Evolutionary conservation across 2,329 filamentous ascomycete genomes (phyloP), one percentile per base, ranked within the genome.

Genomic region (Stagonosporopsis cucurbitacearum): DNA sequence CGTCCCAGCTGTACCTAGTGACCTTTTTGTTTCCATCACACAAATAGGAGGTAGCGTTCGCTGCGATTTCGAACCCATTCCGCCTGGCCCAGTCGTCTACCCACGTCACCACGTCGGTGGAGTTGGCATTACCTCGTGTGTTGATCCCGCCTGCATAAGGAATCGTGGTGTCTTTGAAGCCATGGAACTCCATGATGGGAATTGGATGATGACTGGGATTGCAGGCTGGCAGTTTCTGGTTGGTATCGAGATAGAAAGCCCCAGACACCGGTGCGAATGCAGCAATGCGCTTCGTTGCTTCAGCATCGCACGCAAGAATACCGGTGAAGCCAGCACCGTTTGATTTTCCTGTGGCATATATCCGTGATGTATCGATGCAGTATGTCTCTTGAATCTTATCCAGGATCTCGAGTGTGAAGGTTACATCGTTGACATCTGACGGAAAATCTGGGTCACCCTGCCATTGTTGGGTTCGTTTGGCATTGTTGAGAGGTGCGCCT

Each of bases 281-380:
- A 6, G 81, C 81, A 47, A 84, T 79, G 5, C 70, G 71, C 4
- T 64, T 65, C 4, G 78, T 78, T 3, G 77, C 72, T 8, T 69
- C 69, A 2, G 76, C 63, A 28, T 80, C 73, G 66, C 81, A 84
- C 3, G 82, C 81, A 5, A 83, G 75, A 1, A 77, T 63, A 20
- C 77, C 77, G 22, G 81, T 78, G 39, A 81, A 80, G 11, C 79
- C 83, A 2, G 81, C 84, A 6, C 82, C 84, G 43, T 86, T 84
- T 61, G 77, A 84, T 62, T 86, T 84, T 41, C 80, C 81, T 1
- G 76, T 75, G 12, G 76, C 76, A 57, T 81, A 83, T 39, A 83
- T 70, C 8, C 75, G 76, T 4, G 64, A 62, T 1, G 68, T 57
- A 55, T 83, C 78, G 58, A 84, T 74, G 65, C 81, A 83, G 64